Percentiles rank a stretch among this genome's conserved stretches.
These are phyloP conservation scores for Penicillium paxilli DNA, from an alignment of 495 filamentous ascomycete genomes.

Conservation along the genomic window DNA sequence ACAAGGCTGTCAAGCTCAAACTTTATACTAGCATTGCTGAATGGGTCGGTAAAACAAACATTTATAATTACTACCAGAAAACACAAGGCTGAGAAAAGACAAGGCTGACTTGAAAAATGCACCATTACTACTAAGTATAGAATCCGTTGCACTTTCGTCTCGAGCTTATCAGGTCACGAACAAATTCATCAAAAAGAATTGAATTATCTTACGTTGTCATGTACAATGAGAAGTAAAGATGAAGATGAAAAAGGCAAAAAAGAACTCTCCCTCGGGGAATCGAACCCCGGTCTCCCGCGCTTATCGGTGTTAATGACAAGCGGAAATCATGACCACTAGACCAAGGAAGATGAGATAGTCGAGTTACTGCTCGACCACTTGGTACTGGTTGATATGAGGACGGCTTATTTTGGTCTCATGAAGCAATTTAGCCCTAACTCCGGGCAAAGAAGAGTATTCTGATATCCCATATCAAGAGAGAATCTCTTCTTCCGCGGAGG, in stretches of 20 bases:
- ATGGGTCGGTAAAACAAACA: too few relatives aligned
- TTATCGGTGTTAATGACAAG: constrained; percentile 43
- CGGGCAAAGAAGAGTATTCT: not conserved
- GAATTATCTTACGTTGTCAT: too few relatives aligned
- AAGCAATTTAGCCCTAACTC: too few relatives aligned
- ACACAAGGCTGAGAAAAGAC: too few relatives aligned
- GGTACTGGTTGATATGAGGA: constrained; percentile 21
- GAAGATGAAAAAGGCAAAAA: constrained; percentile 5
- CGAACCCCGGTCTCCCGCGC: constrained; percentile 52
- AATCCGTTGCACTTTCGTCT: too few relatives aligned
- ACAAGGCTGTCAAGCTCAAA: too few relatives aligned
- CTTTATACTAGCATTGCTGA: too few relatives aligned
- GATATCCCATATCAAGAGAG: constrained; percentile 24
- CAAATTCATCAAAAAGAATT: not conserved
- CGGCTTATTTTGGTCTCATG: too few relatives aligned
- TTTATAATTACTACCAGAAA: too few relatives aligned
- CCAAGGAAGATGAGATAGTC: constrained; percentile 29
- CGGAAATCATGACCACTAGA: constrained; percentile 57
- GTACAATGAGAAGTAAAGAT: not conserved
- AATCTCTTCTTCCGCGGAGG: constrained; percentile 43
- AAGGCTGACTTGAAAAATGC: too few relatives aligned
- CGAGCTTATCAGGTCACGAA: too few relatives aligned
- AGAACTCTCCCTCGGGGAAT: constrained; percentile 51
- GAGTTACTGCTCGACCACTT: constrained; percentile 31
- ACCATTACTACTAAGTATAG: too few relatives aligned